A percentile compares a stretch with the other conserved stretches of the same genome.
Conservation (phyloP, 306 rosid genomes). For the Prunus dulcis region DNA sequence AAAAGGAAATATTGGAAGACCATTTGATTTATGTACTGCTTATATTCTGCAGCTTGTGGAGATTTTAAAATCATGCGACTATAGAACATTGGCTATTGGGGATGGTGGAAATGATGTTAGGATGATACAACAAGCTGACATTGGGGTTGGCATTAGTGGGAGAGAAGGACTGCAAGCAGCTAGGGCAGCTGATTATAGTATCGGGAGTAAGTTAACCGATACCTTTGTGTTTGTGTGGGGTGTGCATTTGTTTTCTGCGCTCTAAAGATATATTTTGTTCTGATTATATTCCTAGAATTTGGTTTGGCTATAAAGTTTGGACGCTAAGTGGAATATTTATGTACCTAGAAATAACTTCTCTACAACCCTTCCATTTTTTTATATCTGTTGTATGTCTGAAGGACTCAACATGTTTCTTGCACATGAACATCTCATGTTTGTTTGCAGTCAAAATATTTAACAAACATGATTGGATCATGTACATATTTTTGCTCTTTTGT, state of each 20-base stretch:
- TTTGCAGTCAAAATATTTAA: background rate
- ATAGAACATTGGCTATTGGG: conserved; percentile 94
- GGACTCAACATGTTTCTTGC: background rate
- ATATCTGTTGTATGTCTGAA: background rate
- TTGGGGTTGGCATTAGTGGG: conserved; percentile 98
- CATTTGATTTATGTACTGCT: background rate
- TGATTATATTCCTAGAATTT: conserved; percentile 1
- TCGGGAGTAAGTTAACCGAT: conserved; percentile 73
- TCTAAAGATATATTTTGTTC: background rate
- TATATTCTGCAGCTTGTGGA: conserved; percentile 82
- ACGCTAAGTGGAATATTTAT: too few species aligned
- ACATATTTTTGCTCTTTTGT: background rate
- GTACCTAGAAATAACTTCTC: background rate
- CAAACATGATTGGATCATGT: background rate
- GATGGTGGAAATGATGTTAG: conserved; percentile 99
- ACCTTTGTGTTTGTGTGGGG: conserved; percentile 9
- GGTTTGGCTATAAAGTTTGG: background rate
- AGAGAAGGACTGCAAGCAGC: conserved; percentile 99
- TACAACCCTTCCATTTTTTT: background rate
- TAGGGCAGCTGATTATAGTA: conserved; percentile 98
- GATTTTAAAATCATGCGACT: conserved; percentile 86
- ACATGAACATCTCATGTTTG: background rate
- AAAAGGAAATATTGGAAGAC: background rate
- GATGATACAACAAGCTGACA: conserved; percentile 98
- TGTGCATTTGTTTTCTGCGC: background rate